Evolutionary conservation across 768 basidiomycete species (phyloP).

Genomic region (Leucocoprinus birnbaumii): DNA sequence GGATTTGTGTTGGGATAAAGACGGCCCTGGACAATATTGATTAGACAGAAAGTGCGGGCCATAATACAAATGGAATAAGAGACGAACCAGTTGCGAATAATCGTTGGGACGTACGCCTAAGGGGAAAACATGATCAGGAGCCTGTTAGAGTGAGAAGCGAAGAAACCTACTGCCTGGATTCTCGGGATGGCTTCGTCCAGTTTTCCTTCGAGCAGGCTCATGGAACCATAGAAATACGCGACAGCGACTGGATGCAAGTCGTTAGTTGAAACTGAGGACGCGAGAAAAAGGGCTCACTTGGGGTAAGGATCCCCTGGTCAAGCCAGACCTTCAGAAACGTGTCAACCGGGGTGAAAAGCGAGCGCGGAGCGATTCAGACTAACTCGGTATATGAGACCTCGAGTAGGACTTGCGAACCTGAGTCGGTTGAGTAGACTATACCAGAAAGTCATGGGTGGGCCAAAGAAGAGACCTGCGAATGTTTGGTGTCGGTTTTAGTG

Average conservation of each 20-base stretch:
- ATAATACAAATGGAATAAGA: background rate
- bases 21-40: conserved; percentile 46
- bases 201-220: conserved; percentile 81
- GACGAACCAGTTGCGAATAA: conserved; percentile 72
- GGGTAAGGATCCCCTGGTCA: conserved; percentile 79
- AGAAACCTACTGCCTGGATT: conserved; percentile 37
- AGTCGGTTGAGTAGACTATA: conserved; percentile 70
- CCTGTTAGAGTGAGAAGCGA: background rate
- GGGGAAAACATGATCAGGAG: background rate
- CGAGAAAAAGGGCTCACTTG: conserved; percentile 36
- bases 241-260: conserved; percentile 34
- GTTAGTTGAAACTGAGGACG: background rate
- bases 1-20: conserved; percentile 71
- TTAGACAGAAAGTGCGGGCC: too few relatives aligned
- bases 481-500: background rate
- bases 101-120: conserved; percentile 69
- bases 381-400: conserved; percentile 61
- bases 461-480: conserved; percentile 62
- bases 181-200: conserved; percentile 44
- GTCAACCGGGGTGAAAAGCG: background rate
- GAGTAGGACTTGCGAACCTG: conserved; percentile 60
- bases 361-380: conserved; percentile 18
- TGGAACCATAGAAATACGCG: conserved; percentile 60
- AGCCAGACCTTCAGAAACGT: conserved; percentile 57
- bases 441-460: conserved; percentile 82